Evolutionary conservation across 148 eudicot species (phyloP), one percentile per base, ranked within the genome.

Genomic region (Rhododendron kiyosumense): DNA sequence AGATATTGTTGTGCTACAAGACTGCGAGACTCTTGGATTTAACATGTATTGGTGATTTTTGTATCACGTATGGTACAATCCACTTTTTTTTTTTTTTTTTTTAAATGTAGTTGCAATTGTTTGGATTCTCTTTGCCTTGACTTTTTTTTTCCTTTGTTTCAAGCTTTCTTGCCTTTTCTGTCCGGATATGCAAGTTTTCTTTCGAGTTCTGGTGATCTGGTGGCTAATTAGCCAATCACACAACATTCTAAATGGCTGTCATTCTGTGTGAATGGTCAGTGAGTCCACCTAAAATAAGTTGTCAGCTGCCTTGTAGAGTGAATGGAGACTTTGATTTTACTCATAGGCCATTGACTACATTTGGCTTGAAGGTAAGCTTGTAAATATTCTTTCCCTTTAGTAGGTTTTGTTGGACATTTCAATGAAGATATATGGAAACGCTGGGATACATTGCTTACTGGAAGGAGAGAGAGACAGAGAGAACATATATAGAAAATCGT

Each of bases 151-250:
- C 12, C 77, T 71, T 73, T 22, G 20, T 73, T 84, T 71, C 12
- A 46, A 67, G 17, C 74, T 71, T 38, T 2, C 28, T 36, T 9
- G 15, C 6, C 4, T 74, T 79, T 73, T 46, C 30, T 0, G 34
- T 7, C 7, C 32, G 41, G 54, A 73, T 43, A 3, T 77, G 79
- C 34, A 52, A 41, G 7, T 38, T 81, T 81, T 49, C 10, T 73
- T 74, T 52, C 7, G 63, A 9, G 34, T 38, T 57, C 20, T 57
- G 61, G 61, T 57, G 45, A 57, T 84, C 28, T 87, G 93, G 94
- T 89, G 92, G 86, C 88, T 65, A 90, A 93, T 93, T 93, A 91
- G 95, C 95, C 93, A 86, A 87, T 90, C 92, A 89, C 88, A 88
- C 87, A 48, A 85, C 84, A 88, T n/a, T 86, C 87, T 79, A 9